Base-by-base conservation (phyloP, 1,139 yeast genomes). In the Pichia sp. region DNA sequence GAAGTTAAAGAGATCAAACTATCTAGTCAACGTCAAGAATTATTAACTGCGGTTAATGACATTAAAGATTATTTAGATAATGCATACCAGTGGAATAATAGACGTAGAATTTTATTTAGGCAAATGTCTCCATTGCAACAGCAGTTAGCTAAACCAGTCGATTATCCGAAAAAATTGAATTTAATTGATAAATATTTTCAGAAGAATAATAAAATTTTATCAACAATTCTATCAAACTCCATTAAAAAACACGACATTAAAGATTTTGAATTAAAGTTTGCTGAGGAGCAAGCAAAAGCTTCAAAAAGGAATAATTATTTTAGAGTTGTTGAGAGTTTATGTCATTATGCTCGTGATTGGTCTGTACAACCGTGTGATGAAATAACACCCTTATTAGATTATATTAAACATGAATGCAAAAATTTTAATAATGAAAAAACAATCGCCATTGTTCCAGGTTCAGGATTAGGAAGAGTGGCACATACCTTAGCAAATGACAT, bases 331-430 rank as follows among this genome's bases (percentile, higher is more conserved):
- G 96, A 87, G 59, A 69, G 86, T 4, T 56, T 87, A 40, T 80
- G 87, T 39, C 96, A 87, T 62, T 76, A 74, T 49, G 74, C 80
- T 6, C 68, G 96, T 40, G 96, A 87, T 59, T 87, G 94, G 92
- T 64, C 78, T 2, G 51, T 51, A 1, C 10, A 42, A 3, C 76
- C 72, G 11, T 67, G 59, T 3, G 49, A 51, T 2, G 89, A 83
- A 56, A 62, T 82, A 2, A 50, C 58, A 7, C 84, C 84, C 0
- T 62, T 86, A 41, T 54, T 77, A 38, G 57, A 67, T 1, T 86
- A 78, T 52, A 50, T 52, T 4, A 40, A 40, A 26, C 12, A 27
- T 9, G 50, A 51, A 16, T 40, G 43, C n/a, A 29, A 22, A 8
- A 45, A 39, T 16, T 67, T 86, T 20, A 55, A 54, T 10, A 39